Base-by-base conservation (phyloP, 2,329 filamentous ascomycete species). In the Xylariaceae sp. region DNA sequence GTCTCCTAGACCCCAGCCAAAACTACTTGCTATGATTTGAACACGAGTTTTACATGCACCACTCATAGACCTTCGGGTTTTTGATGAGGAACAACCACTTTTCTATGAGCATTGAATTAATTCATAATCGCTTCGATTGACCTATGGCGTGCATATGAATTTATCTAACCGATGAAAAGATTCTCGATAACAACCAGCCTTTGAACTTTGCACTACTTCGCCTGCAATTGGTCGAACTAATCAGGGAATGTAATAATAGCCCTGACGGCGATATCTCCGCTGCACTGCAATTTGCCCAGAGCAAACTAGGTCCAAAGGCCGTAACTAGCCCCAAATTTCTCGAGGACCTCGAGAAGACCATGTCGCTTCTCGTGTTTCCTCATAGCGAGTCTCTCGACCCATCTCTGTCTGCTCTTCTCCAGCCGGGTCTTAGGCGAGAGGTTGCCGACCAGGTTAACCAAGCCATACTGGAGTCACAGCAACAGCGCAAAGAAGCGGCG, bases 31-130 rank as follows among this genome's bases (percentile, higher is more conserved):
- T 72, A 91, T 94, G 94, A 99, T 99, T 96, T 96, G 77, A 89
- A 78, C 66, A 68, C 66, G 75, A 80, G 79, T 87, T 91, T 95
- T 79, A 68, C 92, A 99, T 99, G 94, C 94, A 99, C 94, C 94
- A 99, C 94, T 90, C 94, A 90, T 94, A 97, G 78, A 78, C 80
- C 83, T 84, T 81, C 77, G 77, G 82, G 83, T 85, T 82, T 73
- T 82, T 94, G 94, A 95, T 95, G 92, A 97, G 80, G 83, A 84
- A 85, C 77, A 82, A 81, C 80, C 80, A 83, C 78, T 73, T 74
- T 71, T 56, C n/a, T 85, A 90, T 94, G 89, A 95, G 77, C 78
- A 54, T 65, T 30, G 39, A n/a, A 45, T 51, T 39, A 41, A 5
- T 6, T 49, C 7, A 18, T 22, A 11, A 22, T 40, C 14, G 27